Conservation (phyloP, 768 basidiomycete genomes). For the Filobasidium wieringae region DNA sequence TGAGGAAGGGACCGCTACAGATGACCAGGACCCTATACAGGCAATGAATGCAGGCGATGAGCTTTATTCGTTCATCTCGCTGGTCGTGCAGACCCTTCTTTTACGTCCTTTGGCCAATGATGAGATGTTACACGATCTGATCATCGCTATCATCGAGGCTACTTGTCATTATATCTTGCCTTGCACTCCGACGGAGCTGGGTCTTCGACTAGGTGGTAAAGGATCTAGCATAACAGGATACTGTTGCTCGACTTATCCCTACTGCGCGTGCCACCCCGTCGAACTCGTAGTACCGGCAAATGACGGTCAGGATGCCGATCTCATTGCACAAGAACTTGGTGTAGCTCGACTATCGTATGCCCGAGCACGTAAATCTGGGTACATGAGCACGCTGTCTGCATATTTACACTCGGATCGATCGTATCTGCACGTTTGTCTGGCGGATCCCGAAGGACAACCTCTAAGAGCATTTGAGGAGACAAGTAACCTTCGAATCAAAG, state of each 20-base stretch:
- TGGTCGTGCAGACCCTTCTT: slow-evolving; percentile 22
- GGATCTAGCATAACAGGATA: slow-evolving; percentile 14
- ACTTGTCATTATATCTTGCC: slow-evolving; percentile 35
- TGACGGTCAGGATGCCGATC: neutral
- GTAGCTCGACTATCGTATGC: slow-evolving; percentile 7
- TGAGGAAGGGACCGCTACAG: neutral
- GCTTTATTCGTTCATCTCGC: slow-evolving; percentile 26
- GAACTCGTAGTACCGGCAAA: neutral
- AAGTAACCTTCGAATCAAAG: slow-evolving; percentile 16
- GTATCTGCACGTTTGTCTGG: slow-evolving; percentile 26
- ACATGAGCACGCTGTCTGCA: slow-evolving; percentile 17
- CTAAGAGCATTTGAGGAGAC: slow-evolving; percentile 19
- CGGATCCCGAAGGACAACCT: slow-evolving; percentile 25
- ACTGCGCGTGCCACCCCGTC: slow-evolving; percentile 4
- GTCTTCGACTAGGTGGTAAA: slow-evolving; percentile 25
- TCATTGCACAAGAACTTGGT: slow-evolving; percentile 2
- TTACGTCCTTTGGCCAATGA: slow-evolving; percentile 23
- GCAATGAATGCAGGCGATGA: slow-evolving; percentile 27
- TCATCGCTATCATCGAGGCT: slow-evolving; percentile 31
- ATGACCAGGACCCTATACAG: neutral
- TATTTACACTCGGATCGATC: slow-evolving; percentile 29
- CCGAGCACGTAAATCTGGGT: slow-evolving; percentile 10
- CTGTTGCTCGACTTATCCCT: slow-evolving; percentile 6
- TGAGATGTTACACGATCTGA: slow-evolving; percentile 19
- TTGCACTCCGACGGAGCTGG: slow-evolving; percentile 18